Evolutionary conservation across 495 filamentous ascomycete species (phyloP).

Genomic region (Tetracladium setigerum): DNA sequence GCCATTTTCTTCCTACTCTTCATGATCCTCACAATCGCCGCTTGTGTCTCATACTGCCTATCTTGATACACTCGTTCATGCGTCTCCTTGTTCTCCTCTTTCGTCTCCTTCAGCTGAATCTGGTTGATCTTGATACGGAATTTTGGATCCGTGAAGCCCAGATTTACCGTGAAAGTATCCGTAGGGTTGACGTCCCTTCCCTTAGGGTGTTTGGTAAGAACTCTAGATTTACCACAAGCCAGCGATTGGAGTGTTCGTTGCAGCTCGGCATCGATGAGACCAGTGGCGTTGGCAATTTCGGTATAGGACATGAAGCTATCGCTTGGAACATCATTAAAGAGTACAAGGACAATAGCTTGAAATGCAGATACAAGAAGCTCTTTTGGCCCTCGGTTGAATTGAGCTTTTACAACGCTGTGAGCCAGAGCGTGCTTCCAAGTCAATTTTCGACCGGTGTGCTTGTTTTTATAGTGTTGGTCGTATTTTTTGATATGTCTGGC

Average conservation of each 20-base stretch:
- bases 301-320: conserved; percentile 54
- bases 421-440: conserved; percentile 88
- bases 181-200: conserved; percentile 67
- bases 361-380: conserved; percentile 82
- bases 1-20: conserved; percentile 86
- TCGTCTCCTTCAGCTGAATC: conserved; percentile 87
- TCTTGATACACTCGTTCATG: conserved; percentile 85
- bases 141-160: conserved; percentile 67
- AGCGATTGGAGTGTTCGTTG: conserved; percentile 88
- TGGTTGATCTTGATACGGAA: conserved; percentile 97
- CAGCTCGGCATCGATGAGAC: conserved; percentile 61
- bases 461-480: conserved; percentile 71
- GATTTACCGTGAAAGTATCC: conserved; percentile 78
- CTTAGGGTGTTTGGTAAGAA: conserved; percentile 81
- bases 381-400: conserved; percentile 70
- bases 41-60: conserved; percentile 91
- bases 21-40: conserved; percentile 95
- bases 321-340: conserved; percentile 72
- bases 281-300: conserved; percentile 62
- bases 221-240: conserved; percentile 79
- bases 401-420: conserved; percentile 74
- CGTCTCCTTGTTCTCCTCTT: conserved; percentile 80
- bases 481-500: conserved; percentile 61
- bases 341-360: conserved; percentile 82
- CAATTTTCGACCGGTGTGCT: conserved; percentile 79